Percentiles rank a stretch among this genome's conserved stretches.
Conservation (phyloP, 331 rosid species). For the Malus hybrid region DNA sequence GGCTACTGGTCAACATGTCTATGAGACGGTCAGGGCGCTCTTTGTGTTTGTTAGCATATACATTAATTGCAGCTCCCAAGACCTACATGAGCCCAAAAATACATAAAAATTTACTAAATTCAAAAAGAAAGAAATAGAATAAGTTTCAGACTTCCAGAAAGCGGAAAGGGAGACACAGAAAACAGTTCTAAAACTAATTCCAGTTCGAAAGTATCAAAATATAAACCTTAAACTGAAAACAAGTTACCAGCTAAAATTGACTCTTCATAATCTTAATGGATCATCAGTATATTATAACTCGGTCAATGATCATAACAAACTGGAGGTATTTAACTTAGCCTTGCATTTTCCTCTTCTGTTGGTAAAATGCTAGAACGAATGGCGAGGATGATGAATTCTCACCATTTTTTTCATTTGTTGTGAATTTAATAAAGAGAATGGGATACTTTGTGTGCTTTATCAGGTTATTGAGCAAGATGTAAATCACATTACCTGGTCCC, state of each 20-base stretch:
- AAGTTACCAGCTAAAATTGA: neutral
- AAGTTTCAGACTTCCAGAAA: neutral
- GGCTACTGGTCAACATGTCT: slow-evolving; percentile 97
- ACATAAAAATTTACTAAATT: neutral
- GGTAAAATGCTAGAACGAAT: neutral
- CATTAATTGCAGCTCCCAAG: slow-evolving; percentile 93
- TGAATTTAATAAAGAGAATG: too few relatives aligned
- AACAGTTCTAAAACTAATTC: neutral
- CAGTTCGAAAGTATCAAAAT: neutral
- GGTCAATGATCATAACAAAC: neutral
- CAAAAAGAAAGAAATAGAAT: neutral
- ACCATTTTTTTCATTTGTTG: neutral
- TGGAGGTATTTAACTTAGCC: neutral
- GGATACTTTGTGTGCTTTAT: too few relatives aligned
- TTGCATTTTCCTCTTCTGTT: neutral
- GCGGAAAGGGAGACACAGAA: neutral
- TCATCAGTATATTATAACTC: neutral
- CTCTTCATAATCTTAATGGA: neutral
- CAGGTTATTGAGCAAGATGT: neutral
- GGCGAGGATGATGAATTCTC: neutral
- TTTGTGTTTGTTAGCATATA: slow-evolving; percentile 96
- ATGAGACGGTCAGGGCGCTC: slow-evolving; percentile 98
- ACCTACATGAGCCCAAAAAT: slow-evolving; percentile 46
- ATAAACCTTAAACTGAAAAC: neutral
- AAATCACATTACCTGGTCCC: slow-evolving; percentile 80